Percentiles rank a stretch among this genome's conserved stretches.
Evolutionary conservation across 768 basidiomycete species (phyloP).

Genomic region (Mycena sanguinolenta): DNA sequence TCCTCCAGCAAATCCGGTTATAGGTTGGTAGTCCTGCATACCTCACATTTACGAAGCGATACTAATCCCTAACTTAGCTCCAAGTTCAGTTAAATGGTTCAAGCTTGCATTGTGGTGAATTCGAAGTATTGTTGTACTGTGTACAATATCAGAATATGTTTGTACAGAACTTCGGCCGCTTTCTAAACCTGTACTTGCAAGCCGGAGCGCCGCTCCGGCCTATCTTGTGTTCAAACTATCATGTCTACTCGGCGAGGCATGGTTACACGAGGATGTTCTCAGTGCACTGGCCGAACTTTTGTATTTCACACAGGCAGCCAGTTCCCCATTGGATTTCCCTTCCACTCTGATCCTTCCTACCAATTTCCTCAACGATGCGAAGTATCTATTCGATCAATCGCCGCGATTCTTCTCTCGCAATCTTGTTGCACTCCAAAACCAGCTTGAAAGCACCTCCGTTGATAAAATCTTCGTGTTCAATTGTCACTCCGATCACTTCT

Average conservation of each 20-base stretch:
- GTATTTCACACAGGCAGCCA: constrained; percentile 1
- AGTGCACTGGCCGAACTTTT: constrained; percentile 10
- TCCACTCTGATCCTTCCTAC: constrained; percentile 10
- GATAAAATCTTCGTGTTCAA: background rate
- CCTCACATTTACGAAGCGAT: no score
- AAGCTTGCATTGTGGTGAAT: no score
- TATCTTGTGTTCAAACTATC: constrained; percentile 22
- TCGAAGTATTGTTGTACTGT: no score
- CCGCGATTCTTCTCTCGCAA: background rate
- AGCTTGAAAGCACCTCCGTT: background rate
- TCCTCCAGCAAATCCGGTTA: no score
- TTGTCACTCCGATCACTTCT: constrained; percentile 7
- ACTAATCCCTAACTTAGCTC: no score
- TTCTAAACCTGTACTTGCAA: no score
- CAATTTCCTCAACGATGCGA: background rate
- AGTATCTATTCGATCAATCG: constrained; percentile 1
- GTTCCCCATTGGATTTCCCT: background rate
- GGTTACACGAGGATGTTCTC: constrained; percentile 23
- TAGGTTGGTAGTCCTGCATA: no score
- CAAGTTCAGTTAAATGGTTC: no score
- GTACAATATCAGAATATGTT: no score
- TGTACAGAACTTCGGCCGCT: no score
- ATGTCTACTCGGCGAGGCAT: constrained; percentile 20
- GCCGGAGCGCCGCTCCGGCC: no score
- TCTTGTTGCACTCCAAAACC: background rate